Conservation (phyloP, 2,329 filamentous ascomycete species). For the Colletotrichum sojae region DNA sequence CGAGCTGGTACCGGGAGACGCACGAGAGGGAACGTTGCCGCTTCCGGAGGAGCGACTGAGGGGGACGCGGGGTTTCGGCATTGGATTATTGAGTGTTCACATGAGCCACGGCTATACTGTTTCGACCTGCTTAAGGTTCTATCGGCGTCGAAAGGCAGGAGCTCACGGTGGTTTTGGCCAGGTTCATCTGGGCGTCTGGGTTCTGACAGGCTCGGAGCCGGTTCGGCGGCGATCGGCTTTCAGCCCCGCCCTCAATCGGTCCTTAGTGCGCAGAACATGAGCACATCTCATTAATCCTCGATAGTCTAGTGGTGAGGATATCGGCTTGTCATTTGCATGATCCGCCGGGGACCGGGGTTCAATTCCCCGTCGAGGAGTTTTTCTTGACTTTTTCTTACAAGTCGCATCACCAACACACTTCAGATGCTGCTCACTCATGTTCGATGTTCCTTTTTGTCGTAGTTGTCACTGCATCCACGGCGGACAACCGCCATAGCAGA, state of each 20-base stretch:
- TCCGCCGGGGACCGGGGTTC: conserved; percentile 29
- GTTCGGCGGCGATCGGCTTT: background rate
- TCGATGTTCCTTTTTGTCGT: background rate
- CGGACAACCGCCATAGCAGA: background rate
- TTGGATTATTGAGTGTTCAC: background rate
- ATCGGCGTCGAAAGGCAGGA: too few species aligned
- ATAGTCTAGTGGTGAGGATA: conserved; percentile 35
- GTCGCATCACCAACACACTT: too few species aligned
- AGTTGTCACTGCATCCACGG: background rate
- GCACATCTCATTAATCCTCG: background rate
- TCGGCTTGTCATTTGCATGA: conserved; percentile 20
- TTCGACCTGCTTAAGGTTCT: too few species aligned
- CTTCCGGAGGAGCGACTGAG: conserved; percentile 27
- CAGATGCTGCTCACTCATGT: background rate
- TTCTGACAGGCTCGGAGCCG: background rate
- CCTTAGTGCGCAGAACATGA: background rate
- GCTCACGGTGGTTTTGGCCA: too few species aligned
- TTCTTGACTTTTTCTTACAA: too few species aligned
- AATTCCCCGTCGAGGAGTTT: conserved; percentile 28
- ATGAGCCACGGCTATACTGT: background rate
- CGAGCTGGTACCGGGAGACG: conserved; percentile 48
- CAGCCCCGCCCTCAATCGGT: background rate
- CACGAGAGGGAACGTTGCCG: conserved; percentile 49
- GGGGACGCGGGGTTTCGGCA: background rate
- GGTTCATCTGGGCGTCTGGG: too few species aligned